Percentiles rank a stretch among this genome's conserved stretches.
Conservation (phyloP, 2,329 filamentous ascomycete species). For the Nannizziopsis barbatae region DNA sequence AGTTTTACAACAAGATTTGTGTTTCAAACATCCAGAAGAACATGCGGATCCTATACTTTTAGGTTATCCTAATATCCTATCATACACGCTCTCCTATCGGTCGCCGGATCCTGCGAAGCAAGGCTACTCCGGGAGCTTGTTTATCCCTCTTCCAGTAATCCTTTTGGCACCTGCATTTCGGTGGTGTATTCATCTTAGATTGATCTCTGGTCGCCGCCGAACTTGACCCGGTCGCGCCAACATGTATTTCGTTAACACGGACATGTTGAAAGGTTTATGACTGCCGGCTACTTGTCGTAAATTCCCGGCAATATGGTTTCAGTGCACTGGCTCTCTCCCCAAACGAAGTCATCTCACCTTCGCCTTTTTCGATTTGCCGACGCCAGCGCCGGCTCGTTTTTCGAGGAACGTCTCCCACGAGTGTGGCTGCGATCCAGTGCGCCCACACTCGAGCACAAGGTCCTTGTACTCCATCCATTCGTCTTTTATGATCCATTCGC, state of each 20-base stretch:
- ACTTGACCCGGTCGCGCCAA: too few species aligned
- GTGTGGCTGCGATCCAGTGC: not conserved
- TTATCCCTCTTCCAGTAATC: too few species aligned
- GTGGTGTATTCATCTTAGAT: too few species aligned
- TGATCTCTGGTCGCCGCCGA: too few species aligned
- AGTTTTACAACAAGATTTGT: not conserved
- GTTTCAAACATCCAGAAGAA: not conserved
- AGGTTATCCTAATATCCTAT: not conserved
- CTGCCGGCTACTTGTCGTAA: too few species aligned
- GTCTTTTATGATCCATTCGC: slow-evolving; percentile 15
- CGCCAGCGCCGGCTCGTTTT: not conserved
- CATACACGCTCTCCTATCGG: too few species aligned
- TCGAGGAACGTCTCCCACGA: not conserved
- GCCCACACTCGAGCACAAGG: slow-evolving; percentile 3
- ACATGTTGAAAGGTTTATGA: too few species aligned
- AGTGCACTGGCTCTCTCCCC: not conserved
- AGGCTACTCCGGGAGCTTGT: too few species aligned
- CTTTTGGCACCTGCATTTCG: too few species aligned
- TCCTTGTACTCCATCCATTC: slow-evolving; percentile 8
- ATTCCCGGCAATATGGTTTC: too few species aligned
- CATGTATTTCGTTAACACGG: too few species aligned
- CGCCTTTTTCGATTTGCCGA: not conserved
- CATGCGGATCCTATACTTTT: not conserved
- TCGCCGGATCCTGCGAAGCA: too few species aligned
- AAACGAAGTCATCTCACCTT: not conserved